A percentile compares a stretch with the other conserved stretches of the same genome.
These are phyloP conservation scores for Rutstroemia sp. DNA, from an alignment of 2,329 filamentous ascomycete genomes.

Conservation along the genomic window DNA sequence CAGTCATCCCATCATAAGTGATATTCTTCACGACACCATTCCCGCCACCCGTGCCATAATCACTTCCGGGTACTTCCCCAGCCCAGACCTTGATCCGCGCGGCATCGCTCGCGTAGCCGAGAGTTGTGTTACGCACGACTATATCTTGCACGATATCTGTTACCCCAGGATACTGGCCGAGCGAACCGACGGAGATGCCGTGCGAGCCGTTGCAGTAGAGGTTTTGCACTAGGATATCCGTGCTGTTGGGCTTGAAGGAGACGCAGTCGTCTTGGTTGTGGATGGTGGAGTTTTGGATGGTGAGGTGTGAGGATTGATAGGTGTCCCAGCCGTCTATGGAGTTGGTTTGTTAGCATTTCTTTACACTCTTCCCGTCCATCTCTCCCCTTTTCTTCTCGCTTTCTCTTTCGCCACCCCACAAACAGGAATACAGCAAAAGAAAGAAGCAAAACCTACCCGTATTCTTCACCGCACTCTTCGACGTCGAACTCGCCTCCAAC, in stretches of 20 bases:
- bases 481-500: not conserved
- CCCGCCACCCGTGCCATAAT: slow-evolving; percentile 49
- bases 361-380: no score
- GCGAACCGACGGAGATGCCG: slow-evolving; percentile 48
- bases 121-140: slow-evolving; percentile 34
- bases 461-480: slow-evolving; percentile 1
- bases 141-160: slow-evolving; percentile 45
- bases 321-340: slow-evolving; percentile 4
- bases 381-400: no score
- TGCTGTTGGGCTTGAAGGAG: slow-evolving; percentile 46
- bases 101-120: slow-evolving; percentile 45
- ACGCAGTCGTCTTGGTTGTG: slow-evolving; percentile 39
- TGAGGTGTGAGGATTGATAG: slow-evolving; percentile 4
- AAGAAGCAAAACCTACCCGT: not conserved
- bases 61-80: slow-evolving; percentile 35
- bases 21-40: slow-evolving; percentile 52
- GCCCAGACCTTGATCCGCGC: slow-evolving; percentile 60
- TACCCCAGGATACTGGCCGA: slow-evolving; percentile 44
- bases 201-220: slow-evolving; percentile 40
- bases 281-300: slow-evolving; percentile 6
- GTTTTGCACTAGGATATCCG: slow-evolving; percentile 44
- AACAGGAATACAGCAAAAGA: not conserved
- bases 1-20: slow-evolving; percentile 49
- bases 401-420: not conserved
- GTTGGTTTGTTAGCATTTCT: not conserved